Percentiles rank a stretch among this genome's conserved stretches.
Conservation (phyloP, 2,329 filamentous ascomycete species). For the Xylariaceae sp. region DNA sequence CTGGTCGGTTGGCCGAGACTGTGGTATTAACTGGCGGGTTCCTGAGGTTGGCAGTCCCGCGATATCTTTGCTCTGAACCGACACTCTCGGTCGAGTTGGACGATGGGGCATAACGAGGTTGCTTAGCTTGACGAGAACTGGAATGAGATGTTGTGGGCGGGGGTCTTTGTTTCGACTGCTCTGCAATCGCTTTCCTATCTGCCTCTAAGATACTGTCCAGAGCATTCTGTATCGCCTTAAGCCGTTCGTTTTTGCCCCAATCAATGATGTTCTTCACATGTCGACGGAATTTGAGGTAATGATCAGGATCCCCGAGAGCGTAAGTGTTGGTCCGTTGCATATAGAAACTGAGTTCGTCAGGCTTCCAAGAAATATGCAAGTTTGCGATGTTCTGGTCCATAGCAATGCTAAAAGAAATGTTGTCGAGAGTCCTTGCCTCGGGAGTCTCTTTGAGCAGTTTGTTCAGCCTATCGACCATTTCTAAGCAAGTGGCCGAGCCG, state of each 20-base stretch:
- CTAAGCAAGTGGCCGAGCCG: slow-evolving; percentile 31
- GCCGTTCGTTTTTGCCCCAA: slow-evolving; percentile 30
- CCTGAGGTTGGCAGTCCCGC: too few relatives aligned
- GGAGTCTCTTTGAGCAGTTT: slow-evolving; percentile 14
- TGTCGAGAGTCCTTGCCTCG: slow-evolving; percentile 29
- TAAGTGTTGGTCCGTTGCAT: slow-evolving; percentile 30
- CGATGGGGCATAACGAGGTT: too few relatives aligned
- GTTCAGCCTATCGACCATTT: slow-evolving; percentile 22
- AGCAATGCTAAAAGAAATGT: slow-evolving; percentile 32
- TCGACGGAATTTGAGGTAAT: slow-evolving; percentile 33
- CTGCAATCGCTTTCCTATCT: background rate
- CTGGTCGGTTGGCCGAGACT: too few relatives aligned
- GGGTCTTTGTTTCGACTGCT: too few relatives aligned
- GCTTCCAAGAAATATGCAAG: slow-evolving; percentile 36
- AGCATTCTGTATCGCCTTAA: slow-evolving; percentile 25
- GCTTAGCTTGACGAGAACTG: too few relatives aligned
- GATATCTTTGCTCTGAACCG: too few relatives aligned
- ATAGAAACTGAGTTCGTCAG: slow-evolving; percentile 31
- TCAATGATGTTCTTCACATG: slow-evolving; percentile 37
- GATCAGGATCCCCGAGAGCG: slow-evolving; percentile 26
- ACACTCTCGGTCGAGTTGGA: too few relatives aligned
- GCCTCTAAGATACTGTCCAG: slow-evolving; percentile 4
- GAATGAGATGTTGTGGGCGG: too few relatives aligned
- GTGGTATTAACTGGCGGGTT: too few relatives aligned
- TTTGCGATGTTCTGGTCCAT: slow-evolving; percentile 34